Evolutionary conservation across 1,284 basidiomycete species (phyloP), one percentile per base, ranked within the genome.

Genomic region (Leccinum proximum): DNA sequence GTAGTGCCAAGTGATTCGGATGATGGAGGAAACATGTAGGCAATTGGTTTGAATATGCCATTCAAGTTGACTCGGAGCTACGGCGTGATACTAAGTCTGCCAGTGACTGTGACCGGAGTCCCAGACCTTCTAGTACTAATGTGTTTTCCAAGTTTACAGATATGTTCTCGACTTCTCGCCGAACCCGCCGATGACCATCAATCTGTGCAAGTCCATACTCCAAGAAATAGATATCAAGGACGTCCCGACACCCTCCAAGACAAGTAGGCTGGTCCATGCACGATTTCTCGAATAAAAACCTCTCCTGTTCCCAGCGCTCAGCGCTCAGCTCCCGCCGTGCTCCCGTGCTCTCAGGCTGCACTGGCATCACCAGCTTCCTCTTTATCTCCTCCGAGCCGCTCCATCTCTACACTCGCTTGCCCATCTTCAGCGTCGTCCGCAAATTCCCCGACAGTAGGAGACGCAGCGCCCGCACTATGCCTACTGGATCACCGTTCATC

Each of bases 11-110:
- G 30, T 30, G 30, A 30, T 30, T 30, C 30, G 30, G 53, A 66
- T 64, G 67, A 38, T 45, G 67, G 69, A 10, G 67, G 74, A 64
- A 74, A 63, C 72, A 70, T 67, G 16, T 11, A 35, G 30, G 30
- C 5, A 35, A 9, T 35, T 53, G 30, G 11, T 18, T 53, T 30
- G 30, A 26, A 14, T 45, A 18, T 5, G n/a, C 5, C 38, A 40
- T 35, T 35, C 30, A 30, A 30, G 30, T 30, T 30, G 30, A 30
- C 30, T 30, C 30, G 30, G 33, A 35, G 33, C 33, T 35, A 35
- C 33, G 33, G 33, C 33, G 5, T 33, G 5, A 30, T 30, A 30
- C 30, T 30, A 30, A 33, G 33, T 33, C 33, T 5, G 33, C 7
- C 33, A 35, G 33, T 35, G 8, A 8, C 5, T 35, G 30, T 30